Percentiles rank a stretch among this genome's conserved stretches.
These are phyloP conservation scores for Porphyrellus cyaneotinctus DNA, from an alignment of 768 basidiomycete species.

Conservation along the genomic window DNA sequence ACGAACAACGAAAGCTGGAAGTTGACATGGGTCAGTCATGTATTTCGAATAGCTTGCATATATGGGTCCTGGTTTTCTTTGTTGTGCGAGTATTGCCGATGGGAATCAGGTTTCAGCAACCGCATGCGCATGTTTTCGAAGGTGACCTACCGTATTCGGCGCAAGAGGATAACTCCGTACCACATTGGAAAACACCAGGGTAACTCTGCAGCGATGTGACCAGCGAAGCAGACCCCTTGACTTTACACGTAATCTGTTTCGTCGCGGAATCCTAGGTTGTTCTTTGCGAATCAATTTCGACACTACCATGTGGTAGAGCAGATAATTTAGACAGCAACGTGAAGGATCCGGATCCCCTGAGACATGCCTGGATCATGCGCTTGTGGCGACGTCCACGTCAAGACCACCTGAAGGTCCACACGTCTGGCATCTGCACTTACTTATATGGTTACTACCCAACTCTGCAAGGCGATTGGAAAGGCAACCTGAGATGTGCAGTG, in stretches of 20 bases:
- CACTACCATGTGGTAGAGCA: too few species aligned
- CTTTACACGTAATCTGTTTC: too few species aligned
- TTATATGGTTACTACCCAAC: too few species aligned
- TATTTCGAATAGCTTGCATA: neutral
- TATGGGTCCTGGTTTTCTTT: neutral
- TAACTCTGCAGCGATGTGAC: neutral
- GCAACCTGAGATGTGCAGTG: too few species aligned
- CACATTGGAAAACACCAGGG: neutral
- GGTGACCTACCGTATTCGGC: neutral
- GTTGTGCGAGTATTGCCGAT: neutral
- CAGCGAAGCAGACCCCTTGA: neutral
- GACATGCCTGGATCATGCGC: neutral
- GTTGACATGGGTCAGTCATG: neutral
- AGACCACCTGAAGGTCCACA: neutral
- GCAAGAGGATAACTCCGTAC: neutral
- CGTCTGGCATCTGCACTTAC: too few species aligned
- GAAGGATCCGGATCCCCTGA: too few species aligned
- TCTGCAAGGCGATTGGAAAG: too few species aligned
- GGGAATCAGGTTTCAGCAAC: conserved; percentile 3
- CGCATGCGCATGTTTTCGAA: conserved; percentile 5
- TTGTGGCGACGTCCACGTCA: neutral
- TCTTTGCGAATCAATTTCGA: too few species aligned
- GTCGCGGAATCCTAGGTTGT: too few species aligned
- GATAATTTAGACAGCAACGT: too few species aligned
- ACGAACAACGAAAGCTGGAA: neutral